Percentiles rank a stretch among this genome's conserved stretches.
phyloP scores from a whole-genome alignment of 1,284 basidiomycete species.

The Cryptococcus depauperatus region DNA sequence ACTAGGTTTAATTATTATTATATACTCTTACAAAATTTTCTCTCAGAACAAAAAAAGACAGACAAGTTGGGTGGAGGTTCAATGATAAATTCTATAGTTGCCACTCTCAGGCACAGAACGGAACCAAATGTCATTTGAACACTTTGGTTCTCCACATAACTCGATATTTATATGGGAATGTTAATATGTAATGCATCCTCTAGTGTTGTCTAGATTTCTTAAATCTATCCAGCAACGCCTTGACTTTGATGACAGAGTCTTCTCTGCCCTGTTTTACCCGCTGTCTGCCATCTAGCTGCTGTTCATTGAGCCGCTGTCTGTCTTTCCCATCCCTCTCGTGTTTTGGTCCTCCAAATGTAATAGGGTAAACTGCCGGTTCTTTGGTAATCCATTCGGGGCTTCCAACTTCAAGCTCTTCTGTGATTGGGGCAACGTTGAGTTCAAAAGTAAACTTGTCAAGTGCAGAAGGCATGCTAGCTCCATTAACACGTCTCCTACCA shows the following conservation, averaged over 20 bases:
- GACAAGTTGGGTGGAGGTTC: too few relatives aligned
- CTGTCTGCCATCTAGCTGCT: not conserved
- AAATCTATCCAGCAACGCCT: constrained; percentile 26
- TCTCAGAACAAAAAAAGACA: too few relatives aligned
- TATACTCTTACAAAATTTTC: too few relatives aligned
- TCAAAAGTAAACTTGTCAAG: not conserved
- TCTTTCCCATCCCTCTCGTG: constrained; percentile 4
- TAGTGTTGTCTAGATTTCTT: constrained; percentile 8
- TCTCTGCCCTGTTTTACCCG: constrained; percentile 4
- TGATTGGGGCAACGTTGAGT: constrained; percentile 2
- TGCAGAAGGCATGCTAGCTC: not conserved
- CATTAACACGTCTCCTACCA: not conserved
- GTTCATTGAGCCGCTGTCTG: not conserved
- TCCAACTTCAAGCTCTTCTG: constrained; percentile 7
- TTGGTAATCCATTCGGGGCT: constrained; percentile 20
- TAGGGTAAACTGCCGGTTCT: not conserved
- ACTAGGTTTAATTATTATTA: too few relatives aligned
- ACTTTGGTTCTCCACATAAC: too few relatives aligned
- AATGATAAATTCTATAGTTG: too few relatives aligned
- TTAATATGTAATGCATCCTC: constrained; percentile 5
- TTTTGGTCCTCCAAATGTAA: not conserved
- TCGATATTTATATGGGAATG: too few relatives aligned
- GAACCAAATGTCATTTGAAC: too few relatives aligned
- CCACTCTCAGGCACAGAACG: too few relatives aligned
- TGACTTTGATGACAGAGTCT: constrained; percentile 4